These are phyloP conservation scores for Neurospora sp. DNA, from an alignment of 495 filamentous ascomycete species.

Conservation along the genomic window DNA sequence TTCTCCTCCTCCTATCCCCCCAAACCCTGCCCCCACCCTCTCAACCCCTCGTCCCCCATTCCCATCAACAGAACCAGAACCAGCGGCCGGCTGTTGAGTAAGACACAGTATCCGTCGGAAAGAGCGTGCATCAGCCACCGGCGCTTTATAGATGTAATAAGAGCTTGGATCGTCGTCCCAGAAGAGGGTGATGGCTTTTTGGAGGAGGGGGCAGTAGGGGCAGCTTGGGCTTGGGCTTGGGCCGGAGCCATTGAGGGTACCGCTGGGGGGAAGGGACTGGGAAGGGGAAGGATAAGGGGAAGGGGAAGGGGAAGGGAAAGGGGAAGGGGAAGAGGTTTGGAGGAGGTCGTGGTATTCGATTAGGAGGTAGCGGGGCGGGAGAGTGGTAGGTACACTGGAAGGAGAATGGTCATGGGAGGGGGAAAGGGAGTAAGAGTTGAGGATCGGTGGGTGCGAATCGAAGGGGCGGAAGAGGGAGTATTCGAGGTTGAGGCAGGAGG, in stretches of 20 bases:
- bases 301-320: neutral
- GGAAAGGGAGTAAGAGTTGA: neutral
- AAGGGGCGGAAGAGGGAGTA: neutral
- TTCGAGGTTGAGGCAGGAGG: neutral
- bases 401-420: neutral
- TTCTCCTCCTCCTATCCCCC: neutral
- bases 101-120: neutral
- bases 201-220: neutral
- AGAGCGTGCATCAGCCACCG: neutral
- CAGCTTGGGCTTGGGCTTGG: neutral
- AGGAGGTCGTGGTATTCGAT: neutral
- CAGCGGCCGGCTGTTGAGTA: neutral
- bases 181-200: conserved; percentile 3
- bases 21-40: too few relatives aligned
- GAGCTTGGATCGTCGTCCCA: neutral
- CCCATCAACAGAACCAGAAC: neutral
- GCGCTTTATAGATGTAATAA: neutral
- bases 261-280: neutral
- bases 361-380: neutral
- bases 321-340: neutral
- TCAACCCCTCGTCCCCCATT: too few relatives aligned
- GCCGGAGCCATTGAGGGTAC: neutral
- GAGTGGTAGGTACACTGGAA: neutral
- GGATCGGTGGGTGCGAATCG: neutral
- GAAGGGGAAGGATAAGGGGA: too few relatives aligned